phyloP scores from a whole-genome alignment of 2,329 filamentous ascomycete species.

The Chaetomiaceae sp. region DNA sequence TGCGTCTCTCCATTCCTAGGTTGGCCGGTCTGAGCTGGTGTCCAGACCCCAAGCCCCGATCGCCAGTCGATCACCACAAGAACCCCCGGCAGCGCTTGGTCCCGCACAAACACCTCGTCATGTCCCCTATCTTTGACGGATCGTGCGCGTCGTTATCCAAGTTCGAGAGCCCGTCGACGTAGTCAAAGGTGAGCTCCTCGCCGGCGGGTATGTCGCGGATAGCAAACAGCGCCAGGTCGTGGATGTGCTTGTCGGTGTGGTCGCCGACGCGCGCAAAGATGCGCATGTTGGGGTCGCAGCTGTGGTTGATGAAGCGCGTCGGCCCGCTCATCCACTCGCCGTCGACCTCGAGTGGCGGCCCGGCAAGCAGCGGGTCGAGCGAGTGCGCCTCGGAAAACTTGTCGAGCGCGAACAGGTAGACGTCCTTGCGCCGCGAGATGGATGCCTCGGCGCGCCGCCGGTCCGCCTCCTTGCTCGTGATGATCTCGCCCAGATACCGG shows the following conservation, averaged over 20 bases:
- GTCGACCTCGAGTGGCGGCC: constrained; percentile 56
- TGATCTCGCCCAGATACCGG: constrained; percentile 69
- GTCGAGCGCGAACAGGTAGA: constrained; percentile 77
- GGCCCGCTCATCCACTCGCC: constrained; percentile 76
- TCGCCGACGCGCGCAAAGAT: constrained; percentile 78
- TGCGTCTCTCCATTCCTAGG: too few species aligned
- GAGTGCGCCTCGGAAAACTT: constrained; percentile 64
- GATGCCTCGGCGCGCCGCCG: constrained; percentile 55
- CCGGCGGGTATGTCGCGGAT: constrained; percentile 59
- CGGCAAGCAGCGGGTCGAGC: constrained; percentile 52
- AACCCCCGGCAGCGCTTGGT: constrained; percentile 63
- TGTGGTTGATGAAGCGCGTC: constrained; percentile 79
- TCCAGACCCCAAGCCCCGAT: too few species aligned
- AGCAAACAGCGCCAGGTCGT: constrained; percentile 74
- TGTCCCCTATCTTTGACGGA: constrained; percentile 45
- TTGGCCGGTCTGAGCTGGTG: too few species aligned
- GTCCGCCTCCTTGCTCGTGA: constrained; percentile 61
- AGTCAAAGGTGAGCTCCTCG: constrained; percentile 76
- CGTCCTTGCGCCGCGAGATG: constrained; percentile 61
- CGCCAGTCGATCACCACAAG: constrained; percentile 63
- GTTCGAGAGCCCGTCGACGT: constrained; percentile 60
- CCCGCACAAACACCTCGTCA: constrained; percentile 59
- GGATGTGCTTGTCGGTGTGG: constrained; percentile 67
- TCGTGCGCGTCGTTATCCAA: constrained; percentile 47
- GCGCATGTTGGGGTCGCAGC: constrained; percentile 71